Evolutionary conservation across 257 asterid species (phyloP).

Genomic region (Mentha longifolia): DNA sequence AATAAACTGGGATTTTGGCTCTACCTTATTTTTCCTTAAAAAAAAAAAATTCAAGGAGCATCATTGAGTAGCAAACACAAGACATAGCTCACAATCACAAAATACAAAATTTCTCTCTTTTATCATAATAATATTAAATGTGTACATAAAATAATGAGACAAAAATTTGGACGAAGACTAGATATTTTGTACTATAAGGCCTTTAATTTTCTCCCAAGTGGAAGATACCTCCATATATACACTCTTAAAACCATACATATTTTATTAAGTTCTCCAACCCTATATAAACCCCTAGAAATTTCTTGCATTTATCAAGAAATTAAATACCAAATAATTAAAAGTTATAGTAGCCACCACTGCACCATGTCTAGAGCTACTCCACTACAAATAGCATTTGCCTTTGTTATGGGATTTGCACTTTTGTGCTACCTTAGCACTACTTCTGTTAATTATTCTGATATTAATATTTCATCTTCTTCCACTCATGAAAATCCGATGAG

Average conservation of each 20-base stretch:
- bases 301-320: neutral
- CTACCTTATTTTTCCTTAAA: neutral
- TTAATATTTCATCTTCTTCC: neutral
- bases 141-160: neutral
- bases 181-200: neutral
- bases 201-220: neutral
- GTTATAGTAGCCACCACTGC: neutral
- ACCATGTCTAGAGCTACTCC: neutral
- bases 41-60: neutral
- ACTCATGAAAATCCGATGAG: too few relatives aligned
- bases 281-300: neutral
- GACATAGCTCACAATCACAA: too few relatives aligned
- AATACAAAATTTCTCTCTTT: too few relatives aligned
- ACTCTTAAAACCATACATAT: neutral
- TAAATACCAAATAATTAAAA: neutral
- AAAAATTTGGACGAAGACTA: neutral
- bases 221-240: neutral
- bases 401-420: conserved; percentile 11
- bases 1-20: neutral
- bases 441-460: neutral
- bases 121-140: too few relatives aligned
- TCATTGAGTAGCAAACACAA: neutral
- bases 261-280: neutral
- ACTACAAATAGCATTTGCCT: neutral
- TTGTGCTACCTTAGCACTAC: conserved; percentile 7